phyloP scores from a whole-genome alignment of 2,329 filamentous ascomycete species.

The Ophiostoma fasciatum region DNA sequence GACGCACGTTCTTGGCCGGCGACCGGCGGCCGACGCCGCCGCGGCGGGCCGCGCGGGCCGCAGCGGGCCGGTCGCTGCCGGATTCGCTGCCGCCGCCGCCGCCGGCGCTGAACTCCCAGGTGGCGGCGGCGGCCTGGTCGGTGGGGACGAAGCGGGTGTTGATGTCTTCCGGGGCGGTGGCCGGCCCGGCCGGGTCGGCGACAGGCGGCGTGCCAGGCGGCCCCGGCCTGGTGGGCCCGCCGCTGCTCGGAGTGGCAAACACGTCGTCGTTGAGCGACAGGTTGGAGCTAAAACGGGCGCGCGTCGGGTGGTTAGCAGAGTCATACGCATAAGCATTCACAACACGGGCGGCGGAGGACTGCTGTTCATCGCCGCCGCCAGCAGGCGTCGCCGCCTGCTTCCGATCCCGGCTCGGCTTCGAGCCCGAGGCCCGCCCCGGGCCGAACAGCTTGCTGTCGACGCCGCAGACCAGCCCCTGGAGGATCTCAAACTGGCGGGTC shows the following conservation, averaged over 20 bases:
- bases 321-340: too few species aligned
- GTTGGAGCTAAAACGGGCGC: slow-evolving; percentile 30
- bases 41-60: too few species aligned
- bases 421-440: too few species aligned
- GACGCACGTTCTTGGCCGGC: slow-evolving; percentile 10
- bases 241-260: too few species aligned
- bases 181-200: too few species aligned
- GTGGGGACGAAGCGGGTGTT: slow-evolving; percentile 44
- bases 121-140: slow-evolving; percentile 23
- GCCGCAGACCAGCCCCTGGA: slow-evolving; percentile 9
- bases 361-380: too few species aligned
- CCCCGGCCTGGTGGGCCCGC: too few species aligned
- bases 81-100: slow-evolving; percentile 17
- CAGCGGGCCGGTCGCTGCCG: slow-evolving; percentile 11
- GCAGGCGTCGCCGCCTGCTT: too few species aligned
- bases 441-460: too few species aligned
- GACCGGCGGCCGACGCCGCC: slow-evolving; percentile 27
- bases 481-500: slow-evolving; percentile 10
- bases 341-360: too few species aligned
- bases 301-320: slow-evolving; percentile 9
- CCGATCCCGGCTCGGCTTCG: too few species aligned
- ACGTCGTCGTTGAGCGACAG: slow-evolving; percentile 30
- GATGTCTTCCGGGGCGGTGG: slow-evolving; percentile 48
- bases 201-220: too few species aligned
- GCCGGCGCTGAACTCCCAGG: slow-evolving; percentile 39